phyloP scores from a whole-genome alignment of 768 basidiomycete species.

The Collybia sordida region DNA sequence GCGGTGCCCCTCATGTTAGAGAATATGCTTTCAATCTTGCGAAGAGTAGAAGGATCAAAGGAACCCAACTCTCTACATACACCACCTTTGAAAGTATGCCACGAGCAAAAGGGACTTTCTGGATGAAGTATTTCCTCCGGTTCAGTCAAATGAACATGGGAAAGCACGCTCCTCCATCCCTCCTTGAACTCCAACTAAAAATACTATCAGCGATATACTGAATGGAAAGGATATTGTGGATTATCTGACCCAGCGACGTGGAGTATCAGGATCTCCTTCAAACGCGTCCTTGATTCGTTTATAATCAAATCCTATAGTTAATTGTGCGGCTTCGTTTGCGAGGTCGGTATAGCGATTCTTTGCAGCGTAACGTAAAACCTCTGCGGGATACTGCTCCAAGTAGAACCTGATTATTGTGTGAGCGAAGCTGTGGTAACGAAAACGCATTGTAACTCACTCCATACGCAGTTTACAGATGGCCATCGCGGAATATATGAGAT shows the following conservation, averaged over 20 bases:
- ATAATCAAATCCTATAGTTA: background rate
- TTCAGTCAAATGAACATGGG: too few relatives aligned
- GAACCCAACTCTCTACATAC: too few relatives aligned
- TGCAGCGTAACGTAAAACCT: slow-evolving; percentile 3
- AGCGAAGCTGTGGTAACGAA: background rate
- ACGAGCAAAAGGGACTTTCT: too few relatives aligned
- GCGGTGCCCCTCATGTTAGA: too few relatives aligned
- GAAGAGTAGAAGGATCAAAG: too few relatives aligned
- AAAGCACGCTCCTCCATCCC: too few relatives aligned
- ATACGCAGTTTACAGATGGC: slow-evolving; percentile 14
- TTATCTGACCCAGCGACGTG: background rate
- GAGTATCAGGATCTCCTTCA: background rate
- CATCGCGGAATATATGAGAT: slow-evolving; percentile 18
- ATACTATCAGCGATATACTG: too few relatives aligned
- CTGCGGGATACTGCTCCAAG: background rate
- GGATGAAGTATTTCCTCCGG: too few relatives aligned
- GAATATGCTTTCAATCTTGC: too few relatives aligned
- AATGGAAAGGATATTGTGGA: too few relatives aligned
- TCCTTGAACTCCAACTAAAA: too few relatives aligned
- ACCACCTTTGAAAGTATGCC: too few relatives aligned
- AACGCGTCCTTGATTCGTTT: background rate
- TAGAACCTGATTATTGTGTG: background rate
- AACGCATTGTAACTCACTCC: slow-evolving; percentile 2
- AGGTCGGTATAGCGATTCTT: slow-evolving; percentile 4
- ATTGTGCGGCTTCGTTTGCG: slow-evolving; percentile 1